phyloP scores from a whole-genome alignment of 805 yeast species.

The Sungouiella blattae region DNA sequence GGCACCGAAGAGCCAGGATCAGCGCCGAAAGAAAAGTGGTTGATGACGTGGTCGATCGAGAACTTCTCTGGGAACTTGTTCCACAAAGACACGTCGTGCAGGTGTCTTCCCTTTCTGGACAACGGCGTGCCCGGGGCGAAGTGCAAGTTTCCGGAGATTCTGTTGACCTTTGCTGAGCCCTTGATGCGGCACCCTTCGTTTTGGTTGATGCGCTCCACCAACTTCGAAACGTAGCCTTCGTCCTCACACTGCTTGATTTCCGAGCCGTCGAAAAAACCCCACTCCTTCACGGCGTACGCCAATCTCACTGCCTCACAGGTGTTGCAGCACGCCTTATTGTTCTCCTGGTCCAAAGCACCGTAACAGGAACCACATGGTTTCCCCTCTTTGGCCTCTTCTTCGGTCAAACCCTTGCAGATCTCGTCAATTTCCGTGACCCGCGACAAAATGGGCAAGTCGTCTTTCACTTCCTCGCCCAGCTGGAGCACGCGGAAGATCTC shows the following conservation, averaged over 20 bases:
- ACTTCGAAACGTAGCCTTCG: constrained; percentile 74
- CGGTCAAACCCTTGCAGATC: constrained; percentile 29
- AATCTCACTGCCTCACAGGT: constrained; percentile 75
- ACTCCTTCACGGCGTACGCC: constrained; percentile 73
- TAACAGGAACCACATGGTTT: constrained; percentile 80
- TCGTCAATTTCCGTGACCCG: constrained; percentile 22
- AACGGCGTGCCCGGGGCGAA: constrained; percentile 92
- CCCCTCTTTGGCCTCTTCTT: constrained; percentile 33
- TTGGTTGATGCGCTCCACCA: constrained; percentile 49
- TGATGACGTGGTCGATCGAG: constrained; percentile 72
- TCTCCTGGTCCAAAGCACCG: constrained; percentile 54
- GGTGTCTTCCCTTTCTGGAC: constrained; percentile 58
- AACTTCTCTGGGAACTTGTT: constrained; percentile 51
- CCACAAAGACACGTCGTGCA: constrained; percentile 81
- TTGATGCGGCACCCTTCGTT: constrained; percentile 84
- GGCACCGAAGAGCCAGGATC: constrained; percentile 37
- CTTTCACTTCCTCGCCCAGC: constrained; percentile 44
- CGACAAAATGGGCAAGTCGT: constrained; percentile 22
- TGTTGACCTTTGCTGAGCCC: constrained; percentile 75
- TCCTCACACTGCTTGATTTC: constrained; percentile 86
- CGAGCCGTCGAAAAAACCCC: constrained; percentile 90
- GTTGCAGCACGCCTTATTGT: constrained; percentile 69
- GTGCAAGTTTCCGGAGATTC: constrained; percentile 88
- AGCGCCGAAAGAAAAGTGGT: constrained; percentile 82
- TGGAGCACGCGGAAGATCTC: constrained; percentile 59